These are phyloP conservation scores for Eruca vesicaria DNA, from an alignment of 441 rosid species.

Conservation along the genomic window DNA sequence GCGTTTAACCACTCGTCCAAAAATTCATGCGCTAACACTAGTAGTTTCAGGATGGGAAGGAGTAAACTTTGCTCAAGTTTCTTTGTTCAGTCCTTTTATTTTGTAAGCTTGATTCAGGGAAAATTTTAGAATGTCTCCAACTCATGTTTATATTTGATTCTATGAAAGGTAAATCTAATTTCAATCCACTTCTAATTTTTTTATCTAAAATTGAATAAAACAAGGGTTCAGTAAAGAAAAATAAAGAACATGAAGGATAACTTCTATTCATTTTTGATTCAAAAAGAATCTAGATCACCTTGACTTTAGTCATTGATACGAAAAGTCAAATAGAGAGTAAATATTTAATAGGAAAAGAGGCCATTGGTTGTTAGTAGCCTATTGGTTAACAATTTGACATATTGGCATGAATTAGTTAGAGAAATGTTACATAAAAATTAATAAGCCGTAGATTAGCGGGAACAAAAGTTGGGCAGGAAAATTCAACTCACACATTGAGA, in stretches of 20 bases:
- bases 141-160: neutral
- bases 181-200: neutral
- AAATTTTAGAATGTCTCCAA: neutral
- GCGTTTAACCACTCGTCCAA: no score
- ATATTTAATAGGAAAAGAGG: no score
- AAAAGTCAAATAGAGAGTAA: no score
- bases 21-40: no score
- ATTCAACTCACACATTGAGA: no score
- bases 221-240: neutral
- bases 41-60: no score
- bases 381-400: neutral
- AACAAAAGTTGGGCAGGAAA: no score
- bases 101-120: no score
- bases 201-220: no score
- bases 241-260: neutral
- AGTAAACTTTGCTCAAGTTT: no score
- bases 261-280: neutral
- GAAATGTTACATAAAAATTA: neutral
- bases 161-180: neutral
- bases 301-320: no score
- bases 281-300: neutral
- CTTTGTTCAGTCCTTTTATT: no score
- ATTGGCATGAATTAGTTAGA: neutral
- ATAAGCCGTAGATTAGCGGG: neutral
- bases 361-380: neutral